Evolutionary conservation across 768 basidiomycete genomes (phyloP), one percentile per base, ranked within the genome.

Genomic region (Sporobolomyces phaffii): DNA sequence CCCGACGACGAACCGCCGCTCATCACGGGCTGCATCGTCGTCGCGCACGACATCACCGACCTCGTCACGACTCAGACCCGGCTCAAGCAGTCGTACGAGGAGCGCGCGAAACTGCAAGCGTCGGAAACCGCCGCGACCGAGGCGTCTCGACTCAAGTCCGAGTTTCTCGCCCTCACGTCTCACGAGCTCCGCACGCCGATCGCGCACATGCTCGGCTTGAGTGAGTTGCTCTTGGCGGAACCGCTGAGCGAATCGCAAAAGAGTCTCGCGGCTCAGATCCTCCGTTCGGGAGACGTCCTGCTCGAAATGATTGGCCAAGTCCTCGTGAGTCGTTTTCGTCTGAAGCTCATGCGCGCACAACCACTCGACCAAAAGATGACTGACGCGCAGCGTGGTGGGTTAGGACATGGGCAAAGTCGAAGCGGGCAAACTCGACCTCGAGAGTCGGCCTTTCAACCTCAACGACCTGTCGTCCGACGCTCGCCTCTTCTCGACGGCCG

Each of bases 401-500:
- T 59, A 66, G 65, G 65, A 66, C 53, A 66, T 72, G 62, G 72
- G 72, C 53, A 73, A 73, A 43, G 64, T 73, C 43, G 72, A 73
- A 57, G 69, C 69, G 1, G 70, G 70, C 54, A 68, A 73, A 64
- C 66, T 73, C 17, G 66, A 70, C 14, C 47, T 73, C 49, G 69
- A 73, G 50, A 40, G 17, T 29, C 54, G 50, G 1, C 59, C 66
- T 14, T 73, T 73, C 64, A 24, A 45, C 49, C 66, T 70, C 8
- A 47, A 62, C 74, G 93, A 91, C 4, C 90, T 97, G 43, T 94
- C 96, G 73, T 89, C 89, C 33, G 93, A 96, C 69, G 84, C 96
- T 74, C 96, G 97, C 78, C 93, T 92, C 0, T 84, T 97, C 66
- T 91, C 94, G 74, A 91, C 93, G 43, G 91, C 91, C 33, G 93